Percentiles rank a stretch among this genome's conserved stretches.
These are phyloP conservation scores for Kwoniella shandongensis DNA, from an alignment of 768 basidiomycete genomes.

Conservation along the genomic window DNA sequence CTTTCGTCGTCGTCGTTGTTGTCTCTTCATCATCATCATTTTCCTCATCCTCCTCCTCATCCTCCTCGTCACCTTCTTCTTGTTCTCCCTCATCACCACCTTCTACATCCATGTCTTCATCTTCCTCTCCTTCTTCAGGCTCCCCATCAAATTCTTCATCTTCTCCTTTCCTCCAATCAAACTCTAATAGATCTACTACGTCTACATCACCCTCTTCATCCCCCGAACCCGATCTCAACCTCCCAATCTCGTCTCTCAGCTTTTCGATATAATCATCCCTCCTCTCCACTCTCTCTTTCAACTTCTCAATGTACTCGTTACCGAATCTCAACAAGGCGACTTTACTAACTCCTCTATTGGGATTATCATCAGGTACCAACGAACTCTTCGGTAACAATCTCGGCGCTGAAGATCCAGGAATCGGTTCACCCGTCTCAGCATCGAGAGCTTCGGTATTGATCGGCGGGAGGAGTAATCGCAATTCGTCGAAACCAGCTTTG, in stretches of 20 bases:
- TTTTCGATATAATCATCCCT: conserved; percentile 73
- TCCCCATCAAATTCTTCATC: conserved; percentile 53
- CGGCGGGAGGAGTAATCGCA: conserved; percentile 71
- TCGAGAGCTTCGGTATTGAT: conserved; percentile 70
- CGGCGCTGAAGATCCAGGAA: conserved; percentile 86
- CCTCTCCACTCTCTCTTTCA: conserved; percentile 74
- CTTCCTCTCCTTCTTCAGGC: background rate
- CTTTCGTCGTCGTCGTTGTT: background rate
- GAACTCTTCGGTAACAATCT: conserved; percentile 73
- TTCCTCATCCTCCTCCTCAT: background rate
- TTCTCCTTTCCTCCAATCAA: conserved; percentile 53
- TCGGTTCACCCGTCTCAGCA: conserved; percentile 68
- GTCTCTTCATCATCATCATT: background rate
- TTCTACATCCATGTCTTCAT: conserved; percentile 1
- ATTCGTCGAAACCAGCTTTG: conserved; percentile 73
- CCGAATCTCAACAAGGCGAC: conserved; percentile 85
- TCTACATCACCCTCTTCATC: conserved; percentile 36
- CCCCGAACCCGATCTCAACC: conserved; percentile 54
- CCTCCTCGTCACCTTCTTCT: background rate
- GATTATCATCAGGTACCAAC: conserved; percentile 74
- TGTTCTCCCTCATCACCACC: conserved; percentile 1
- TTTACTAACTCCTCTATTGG: conserved; percentile 92
- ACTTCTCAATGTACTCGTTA: conserved; percentile 77
- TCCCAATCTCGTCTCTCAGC: conserved; percentile 66
- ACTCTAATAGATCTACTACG: conserved; percentile 54